Evolutionary conservation across 2,329 filamentous ascomycete species (phyloP).

Genomic region (Alternaria metachromatica): DNA sequence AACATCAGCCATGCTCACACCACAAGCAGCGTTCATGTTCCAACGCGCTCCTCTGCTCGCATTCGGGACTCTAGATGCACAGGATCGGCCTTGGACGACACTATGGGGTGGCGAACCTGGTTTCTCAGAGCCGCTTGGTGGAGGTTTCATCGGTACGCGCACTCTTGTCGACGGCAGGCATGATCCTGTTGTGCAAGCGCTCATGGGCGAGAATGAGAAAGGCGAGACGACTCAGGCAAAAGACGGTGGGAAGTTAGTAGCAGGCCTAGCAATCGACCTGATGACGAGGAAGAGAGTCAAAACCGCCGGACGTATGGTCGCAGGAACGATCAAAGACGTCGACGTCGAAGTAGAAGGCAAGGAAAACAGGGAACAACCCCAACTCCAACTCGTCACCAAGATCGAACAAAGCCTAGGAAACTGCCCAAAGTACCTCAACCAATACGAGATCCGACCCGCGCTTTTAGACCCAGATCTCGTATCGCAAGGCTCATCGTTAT

Average conservation of each 20-base stretch:
- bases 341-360: conserved; percentile 36
- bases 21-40: conserved; percentile 66
- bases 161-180: conserved; percentile 65
- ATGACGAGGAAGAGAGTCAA: conserved; percentile 75
- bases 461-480: conserved; percentile 61
- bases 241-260: conserved; percentile 60
- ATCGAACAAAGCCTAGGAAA: conserved; percentile 79
- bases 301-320: conserved; percentile 72
- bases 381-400: conserved; percentile 68
- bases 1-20: conserved; percentile 67
- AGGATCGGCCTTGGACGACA: conserved; percentile 75
- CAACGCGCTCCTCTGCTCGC: conserved; percentile 71
- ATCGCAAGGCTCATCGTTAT: conserved; percentile 57
- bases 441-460: conserved; percentile 67
- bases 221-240: conserved; percentile 51
- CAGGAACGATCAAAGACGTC: conserved; percentile 60
- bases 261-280: conserved; percentile 69
- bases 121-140: conserved; percentile 69
- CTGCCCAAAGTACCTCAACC: conserved; percentile 87
- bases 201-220: conserved; percentile 60
- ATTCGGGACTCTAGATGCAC: conserved; percentile 72
- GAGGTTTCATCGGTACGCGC: conserved; percentile 68
- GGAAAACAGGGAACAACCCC: conserved; percentile 28
- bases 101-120: conserved; percentile 77
- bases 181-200: conserved; percentile 73